Conservation (phyloP, 2,329 filamentous ascomycete genomes). For the Beauveria brongniartii region DNA sequence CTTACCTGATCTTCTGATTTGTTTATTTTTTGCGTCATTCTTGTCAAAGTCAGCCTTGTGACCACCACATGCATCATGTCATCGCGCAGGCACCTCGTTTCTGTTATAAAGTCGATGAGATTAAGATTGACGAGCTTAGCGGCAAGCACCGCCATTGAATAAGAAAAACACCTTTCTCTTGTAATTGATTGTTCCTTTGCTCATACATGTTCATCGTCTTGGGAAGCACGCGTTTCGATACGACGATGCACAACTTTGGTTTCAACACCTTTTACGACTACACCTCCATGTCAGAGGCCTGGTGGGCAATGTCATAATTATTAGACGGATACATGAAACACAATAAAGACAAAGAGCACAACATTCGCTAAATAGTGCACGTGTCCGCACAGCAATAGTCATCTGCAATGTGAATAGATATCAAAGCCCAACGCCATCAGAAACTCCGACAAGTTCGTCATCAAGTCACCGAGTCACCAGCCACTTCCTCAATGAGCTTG, state of each 20-base stretch:
- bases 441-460: constrained; percentile 3
- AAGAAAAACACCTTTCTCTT: no score
- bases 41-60: no score
- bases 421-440: constrained; percentile 1
- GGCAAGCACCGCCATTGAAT: no score
- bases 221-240: not conserved
- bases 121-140: no score
- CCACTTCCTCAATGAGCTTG: not conserved
- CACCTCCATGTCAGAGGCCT: no score
- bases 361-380: constrained; percentile 1
- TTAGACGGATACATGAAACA: no score
- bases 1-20: not conserved
- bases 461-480: not conserved
- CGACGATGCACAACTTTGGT: not conserved
- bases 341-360: not conserved
- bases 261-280: no score
- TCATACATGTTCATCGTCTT: not conserved
- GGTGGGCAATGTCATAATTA: no score
- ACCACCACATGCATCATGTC: not conserved
- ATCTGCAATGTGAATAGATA: not conserved
- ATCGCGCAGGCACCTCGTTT: not conserved
- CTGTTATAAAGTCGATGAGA: no score
- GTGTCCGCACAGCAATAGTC: not conserved
- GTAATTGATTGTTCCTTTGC: no score
- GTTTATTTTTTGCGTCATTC: not conserved